phyloP scores from a whole-genome alignment of 208 protist genomes.

The Trypanosoma mega region DNA sequence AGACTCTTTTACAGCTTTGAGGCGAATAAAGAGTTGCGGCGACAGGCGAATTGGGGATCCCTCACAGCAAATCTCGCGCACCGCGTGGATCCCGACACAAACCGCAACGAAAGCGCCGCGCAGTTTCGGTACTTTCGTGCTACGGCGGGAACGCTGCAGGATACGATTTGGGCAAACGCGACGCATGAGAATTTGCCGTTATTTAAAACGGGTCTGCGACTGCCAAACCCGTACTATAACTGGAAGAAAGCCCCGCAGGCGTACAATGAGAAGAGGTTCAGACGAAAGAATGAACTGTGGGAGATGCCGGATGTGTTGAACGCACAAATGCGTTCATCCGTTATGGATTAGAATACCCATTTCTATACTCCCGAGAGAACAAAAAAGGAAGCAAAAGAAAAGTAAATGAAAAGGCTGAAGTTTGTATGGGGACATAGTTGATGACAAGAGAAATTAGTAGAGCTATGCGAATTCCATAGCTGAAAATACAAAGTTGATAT shows the following conservation, averaged over 20 bases:
- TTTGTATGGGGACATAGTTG: background rate
- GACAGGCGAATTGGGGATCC: slow-evolving; percentile 72
- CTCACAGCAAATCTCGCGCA: slow-evolving; percentile 58
- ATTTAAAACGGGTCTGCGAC: slow-evolving; percentile 29
- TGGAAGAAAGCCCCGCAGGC: slow-evolving; percentile 80
- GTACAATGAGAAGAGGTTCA: slow-evolving; percentile 62
- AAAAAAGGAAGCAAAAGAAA: background rate
- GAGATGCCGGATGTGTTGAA: slow-evolving; percentile 76
- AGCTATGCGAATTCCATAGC: too few species aligned
- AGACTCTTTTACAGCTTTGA: slow-evolving; percentile 80
- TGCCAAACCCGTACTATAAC: slow-evolving; percentile 87
- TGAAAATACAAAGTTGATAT: too few species aligned
- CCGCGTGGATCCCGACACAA: slow-evolving; percentile 80
- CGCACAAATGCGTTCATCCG: slow-evolving; percentile 48
- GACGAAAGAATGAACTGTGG: slow-evolving; percentile 85
- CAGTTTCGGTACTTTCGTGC: slow-evolving; percentile 79
- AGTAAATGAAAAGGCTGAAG: background rate
- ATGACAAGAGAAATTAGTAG: background rate
- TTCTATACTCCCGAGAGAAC: background rate
- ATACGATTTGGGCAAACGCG: slow-evolving; percentile 78
- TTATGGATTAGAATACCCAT: slow-evolving; percentile 40
- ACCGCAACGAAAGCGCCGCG: slow-evolving; percentile 66
- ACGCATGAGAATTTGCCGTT: slow-evolving; percentile 77
- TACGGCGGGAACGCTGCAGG: slow-evolving; percentile 60
- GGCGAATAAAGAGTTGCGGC: slow-evolving; percentile 55